Conservation (phyloP, 306 rosid species). For the Dalbergia cochinchinensis region DNA sequence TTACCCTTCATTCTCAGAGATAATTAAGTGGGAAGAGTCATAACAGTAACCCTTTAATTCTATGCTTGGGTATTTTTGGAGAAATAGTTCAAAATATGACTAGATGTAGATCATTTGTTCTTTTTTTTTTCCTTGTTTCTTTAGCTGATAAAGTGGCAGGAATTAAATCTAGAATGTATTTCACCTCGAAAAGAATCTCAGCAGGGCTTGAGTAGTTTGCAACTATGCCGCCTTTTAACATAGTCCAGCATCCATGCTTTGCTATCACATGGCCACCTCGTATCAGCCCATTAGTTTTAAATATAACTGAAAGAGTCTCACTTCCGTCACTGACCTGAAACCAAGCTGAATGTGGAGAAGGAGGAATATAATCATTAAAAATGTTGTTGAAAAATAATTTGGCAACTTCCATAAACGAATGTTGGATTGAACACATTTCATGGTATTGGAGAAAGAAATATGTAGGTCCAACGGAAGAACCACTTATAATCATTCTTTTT, state of each 20-base stretch:
- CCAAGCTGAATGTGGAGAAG: slow-evolving; percentile 60
- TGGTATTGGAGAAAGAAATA: neutral
- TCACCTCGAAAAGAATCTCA: slow-evolving; percentile 73
- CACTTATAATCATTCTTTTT: too few relatives aligned
- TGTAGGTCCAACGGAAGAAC: neutral
- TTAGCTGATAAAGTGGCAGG: neutral
- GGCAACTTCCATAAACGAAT: neutral
- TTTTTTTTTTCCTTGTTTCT: neutral
- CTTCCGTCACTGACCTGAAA: slow-evolving; percentile 75
- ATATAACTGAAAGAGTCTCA: slow-evolving; percentile 61
- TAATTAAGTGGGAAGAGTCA: too few relatives aligned
- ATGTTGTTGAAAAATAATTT: slow-evolving; percentile 9
- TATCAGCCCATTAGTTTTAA: slow-evolving; percentile 47
- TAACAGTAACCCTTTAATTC: too few relatives aligned
- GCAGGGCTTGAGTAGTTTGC: slow-evolving; percentile 63
- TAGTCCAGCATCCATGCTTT: slow-evolving; percentile 73
- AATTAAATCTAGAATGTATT: slow-evolving; percentile 26
- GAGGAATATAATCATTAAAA: neutral
- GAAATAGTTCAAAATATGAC: too few relatives aligned
- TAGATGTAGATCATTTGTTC: too few relatives aligned
- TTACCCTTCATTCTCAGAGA: too few relatives aligned
- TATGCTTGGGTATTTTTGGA: too few relatives aligned
- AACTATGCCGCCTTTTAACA: slow-evolving; percentile 76
- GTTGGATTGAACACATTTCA: neutral
- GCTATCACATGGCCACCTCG: slow-evolving; percentile 63